A percentile compares a stretch with the other conserved stretches of the same genome.
Evolutionary conservation across 805 yeast genomes (phyloP).

Genomic region (Maudiozyma serrabonitensis): DNA sequence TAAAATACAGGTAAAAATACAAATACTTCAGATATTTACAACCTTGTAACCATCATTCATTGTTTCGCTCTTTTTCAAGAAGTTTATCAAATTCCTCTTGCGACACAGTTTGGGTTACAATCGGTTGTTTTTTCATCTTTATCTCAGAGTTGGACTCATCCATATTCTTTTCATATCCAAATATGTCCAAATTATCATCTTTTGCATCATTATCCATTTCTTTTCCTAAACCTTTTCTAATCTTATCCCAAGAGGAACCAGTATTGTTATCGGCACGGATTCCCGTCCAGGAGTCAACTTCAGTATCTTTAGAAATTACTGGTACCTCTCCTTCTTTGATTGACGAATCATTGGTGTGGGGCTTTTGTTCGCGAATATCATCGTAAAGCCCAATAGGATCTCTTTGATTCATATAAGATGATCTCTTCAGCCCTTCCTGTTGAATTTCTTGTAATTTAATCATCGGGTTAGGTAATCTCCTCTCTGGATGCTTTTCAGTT

Average conservation of each 20-base stretch:
- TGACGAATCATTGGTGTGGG: not conserved
- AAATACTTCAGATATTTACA: too few relatives aligned
- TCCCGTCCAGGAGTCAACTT: conserved; percentile 29
- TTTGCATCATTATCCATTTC: too few relatives aligned
- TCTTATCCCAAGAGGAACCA: conserved; percentile 25
- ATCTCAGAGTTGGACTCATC: too few relatives aligned
- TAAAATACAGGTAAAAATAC: too few relatives aligned
- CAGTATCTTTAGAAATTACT: not conserved
- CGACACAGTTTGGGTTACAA: not conserved
- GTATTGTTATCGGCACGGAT: conserved; percentile 26
- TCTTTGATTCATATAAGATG: conserved; percentile 28
- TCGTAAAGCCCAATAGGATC: conserved; percentile 32
- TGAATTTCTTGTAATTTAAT: conserved; percentile 25
- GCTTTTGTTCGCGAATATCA: conserved; percentile 10
- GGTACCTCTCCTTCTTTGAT: not conserved
- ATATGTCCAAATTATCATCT: too few relatives aligned
- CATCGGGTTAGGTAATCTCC: conserved; percentile 48
- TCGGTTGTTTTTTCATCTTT: too few relatives aligned
- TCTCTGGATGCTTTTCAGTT: conserved; percentile 42
- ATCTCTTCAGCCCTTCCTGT: conserved; percentile 1
- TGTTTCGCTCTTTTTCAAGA: conserved; percentile 3
- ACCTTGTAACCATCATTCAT: not conserved
- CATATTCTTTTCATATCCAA: too few relatives aligned
- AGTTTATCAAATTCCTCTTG: conserved; percentile 14
- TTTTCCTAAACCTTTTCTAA: conserved; percentile 1